Conservation (phyloP, 2,329 filamentous ascomycete species). For the Exophiala sp. region DNA sequence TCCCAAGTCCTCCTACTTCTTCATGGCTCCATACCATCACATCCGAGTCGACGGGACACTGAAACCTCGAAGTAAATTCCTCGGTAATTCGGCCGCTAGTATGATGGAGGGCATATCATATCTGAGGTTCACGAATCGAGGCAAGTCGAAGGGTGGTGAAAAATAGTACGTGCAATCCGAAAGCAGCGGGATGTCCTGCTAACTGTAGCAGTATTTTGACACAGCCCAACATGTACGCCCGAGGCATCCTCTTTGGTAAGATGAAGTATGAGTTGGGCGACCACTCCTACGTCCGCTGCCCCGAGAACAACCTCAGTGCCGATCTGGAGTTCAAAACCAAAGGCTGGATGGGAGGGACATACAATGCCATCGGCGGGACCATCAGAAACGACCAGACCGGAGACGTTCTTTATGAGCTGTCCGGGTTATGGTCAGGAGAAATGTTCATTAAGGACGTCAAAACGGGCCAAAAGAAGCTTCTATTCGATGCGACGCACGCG, state of each 20-base stretch:
- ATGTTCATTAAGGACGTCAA: conserved; percentile 87
- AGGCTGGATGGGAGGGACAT: conserved; percentile 91
- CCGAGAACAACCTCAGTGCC: conserved; percentile 76
- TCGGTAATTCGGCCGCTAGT: conserved; percentile 95
- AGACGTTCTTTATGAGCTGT: conserved; percentile 83
- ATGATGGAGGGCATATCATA: conserved; percentile 97
- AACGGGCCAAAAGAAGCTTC: conserved; percentile 81
- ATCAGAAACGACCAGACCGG: conserved; percentile 86
- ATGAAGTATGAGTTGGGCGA: conserved; percentile 93
- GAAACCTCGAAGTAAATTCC: conserved; percentile 88
- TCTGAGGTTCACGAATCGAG: conserved; percentile 72
- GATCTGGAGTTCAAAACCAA: conserved; percentile 99
- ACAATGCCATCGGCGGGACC: conserved; percentile 87
- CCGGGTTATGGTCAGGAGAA: conserved; percentile 86
- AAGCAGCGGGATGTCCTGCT: neutral
- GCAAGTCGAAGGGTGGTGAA: conserved; percentile 63
- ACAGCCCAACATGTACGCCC: conserved; percentile 98
- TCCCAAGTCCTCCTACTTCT: conserved; percentile 98
- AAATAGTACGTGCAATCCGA: conserved; percentile 64
- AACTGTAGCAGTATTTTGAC: conserved; percentile 65
- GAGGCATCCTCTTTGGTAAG: conserved; percentile 93
- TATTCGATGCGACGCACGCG: conserved; percentile 79
- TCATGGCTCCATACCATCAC: conserved; percentile 88
- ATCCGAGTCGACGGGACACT: conserved; percentile 93
- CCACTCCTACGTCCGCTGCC: conserved; percentile 75